Base-by-base conservation (phyloP, 768 basidiomycete genomes). In the Lanmaoa rubissima region DNA sequence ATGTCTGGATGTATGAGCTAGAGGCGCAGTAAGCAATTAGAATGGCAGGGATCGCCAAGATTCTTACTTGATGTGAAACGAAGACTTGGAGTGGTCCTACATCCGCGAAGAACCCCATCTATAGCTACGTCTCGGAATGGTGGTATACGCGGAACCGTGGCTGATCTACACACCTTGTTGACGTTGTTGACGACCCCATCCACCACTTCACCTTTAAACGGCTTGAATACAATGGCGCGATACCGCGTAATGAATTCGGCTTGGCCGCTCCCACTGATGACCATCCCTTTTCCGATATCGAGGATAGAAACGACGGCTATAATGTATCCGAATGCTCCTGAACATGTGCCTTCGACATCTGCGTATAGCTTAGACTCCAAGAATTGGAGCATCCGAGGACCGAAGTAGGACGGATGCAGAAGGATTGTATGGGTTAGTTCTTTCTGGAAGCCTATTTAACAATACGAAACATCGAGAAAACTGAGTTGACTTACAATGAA, bases 41-140 rank as follows among this genome's bases (percentile, higher is more conserved):
- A 48, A 48, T 19, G 24, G 36, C 7, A 40, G n/a, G 43, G 19
- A 42, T 50, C 34, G 45, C 32, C 58, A 13, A 74, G 42, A 82
- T 59, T 19, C 45, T 26, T 60, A 97, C 96, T 76, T 97, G 95
- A 64, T 92, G 92, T 13, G 95, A 96, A 26, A 98, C 92, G 71
- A 99, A 99, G 47, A 97, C 93, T 26, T 86, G 84, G 57, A 98
- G 69, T 14, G 97, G 97, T 35, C 97, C 97, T 46, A 95, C 94
- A 61, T 97, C 94, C 50, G 92, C 93, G 63, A 98, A 98, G 76
- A 99, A 97, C 2, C 97, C 97, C 94, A 98, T 97, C 96, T 98
- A 61, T 26, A 16, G 17, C 2, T 24, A 17, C 5, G 13, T 38
- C 7, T 63, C 35, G 63, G 57, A 36, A 58, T 9, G 14, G 32